These are phyloP conservation scores for Phytopythium chamaehyphon DNA, from an alignment of 352 stramenopile species.

Conservation along the genomic window DNA sequence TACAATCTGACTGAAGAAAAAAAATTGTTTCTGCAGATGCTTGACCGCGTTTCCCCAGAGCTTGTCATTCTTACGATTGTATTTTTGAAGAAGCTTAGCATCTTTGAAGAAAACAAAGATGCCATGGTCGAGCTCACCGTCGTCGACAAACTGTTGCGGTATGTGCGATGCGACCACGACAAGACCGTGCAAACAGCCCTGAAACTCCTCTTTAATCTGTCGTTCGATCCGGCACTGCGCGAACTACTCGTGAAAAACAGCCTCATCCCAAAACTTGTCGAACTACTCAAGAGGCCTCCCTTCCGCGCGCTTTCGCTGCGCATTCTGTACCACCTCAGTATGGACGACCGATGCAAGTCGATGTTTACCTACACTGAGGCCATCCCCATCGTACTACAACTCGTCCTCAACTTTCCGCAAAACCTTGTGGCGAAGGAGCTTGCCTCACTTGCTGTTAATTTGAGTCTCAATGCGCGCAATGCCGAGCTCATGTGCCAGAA, in stretches of 20 bases:
- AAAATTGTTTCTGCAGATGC: conserved; percentile 35
- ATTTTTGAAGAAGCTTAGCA: conserved; percentile 93
- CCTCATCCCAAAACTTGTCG: conserved; percentile 90
- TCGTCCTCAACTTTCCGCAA: conserved; percentile 93
- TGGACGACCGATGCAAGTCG: conserved; percentile 92
- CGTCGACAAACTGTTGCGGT: conserved; percentile 74
- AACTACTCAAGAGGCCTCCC: conserved; percentile 90
- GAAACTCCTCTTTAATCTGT: conserved; percentile 94
- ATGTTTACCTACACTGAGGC: conserved; percentile 95
- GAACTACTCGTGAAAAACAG: conserved; percentile 86
- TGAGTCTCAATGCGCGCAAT: conserved; percentile 89
- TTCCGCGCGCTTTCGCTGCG: conserved; percentile 86
- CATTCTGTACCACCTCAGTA: conserved; percentile 95
- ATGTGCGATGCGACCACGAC: conserved; percentile 81
- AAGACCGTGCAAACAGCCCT: conserved; percentile 83
- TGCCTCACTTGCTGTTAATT: conserved; percentile 92
- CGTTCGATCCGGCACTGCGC: conserved; percentile 86
- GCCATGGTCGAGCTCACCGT: conserved; percentile 81
- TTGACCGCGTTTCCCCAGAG: conserved; percentile 86
- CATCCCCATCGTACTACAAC: conserved; percentile 92
- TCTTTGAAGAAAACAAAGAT: conserved; percentile 96
- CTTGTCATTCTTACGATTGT: conserved; percentile 87
- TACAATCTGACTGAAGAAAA: no score
- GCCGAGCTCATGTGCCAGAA: conserved; percentile 90
- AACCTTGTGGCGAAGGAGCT: conserved; percentile 92